Conservation (phyloP, 192 early-diverging fungal species). For the Coemansia sp. region DNA sequence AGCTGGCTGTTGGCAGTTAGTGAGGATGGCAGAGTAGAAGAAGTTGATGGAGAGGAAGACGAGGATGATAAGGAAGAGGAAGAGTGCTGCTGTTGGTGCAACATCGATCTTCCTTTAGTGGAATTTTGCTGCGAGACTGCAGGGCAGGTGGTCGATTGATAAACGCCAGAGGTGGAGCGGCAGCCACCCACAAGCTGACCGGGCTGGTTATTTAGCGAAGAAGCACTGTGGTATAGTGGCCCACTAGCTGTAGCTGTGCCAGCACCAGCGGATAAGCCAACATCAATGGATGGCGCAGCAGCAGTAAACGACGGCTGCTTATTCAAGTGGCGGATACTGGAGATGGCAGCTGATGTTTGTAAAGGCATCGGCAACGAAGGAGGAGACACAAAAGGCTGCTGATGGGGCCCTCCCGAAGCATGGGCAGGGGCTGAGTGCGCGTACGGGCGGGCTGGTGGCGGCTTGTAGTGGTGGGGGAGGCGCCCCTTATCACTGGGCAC, state of each 20-base stretch:
- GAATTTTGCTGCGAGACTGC: neutral
- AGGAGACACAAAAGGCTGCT: neutral
- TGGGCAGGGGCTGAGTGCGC: neutral
- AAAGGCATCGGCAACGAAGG: neutral
- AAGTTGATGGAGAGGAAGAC: neutral
- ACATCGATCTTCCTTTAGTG: constrained; percentile 1
- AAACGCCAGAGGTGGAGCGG: neutral
- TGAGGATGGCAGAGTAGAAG: neutral
- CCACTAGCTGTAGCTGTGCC: neutral
- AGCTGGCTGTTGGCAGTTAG: neutral
- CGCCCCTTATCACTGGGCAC: constrained; percentile 5
- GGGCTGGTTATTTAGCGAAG: neutral
- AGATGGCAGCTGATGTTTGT: neutral
- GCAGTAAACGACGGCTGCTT: neutral
- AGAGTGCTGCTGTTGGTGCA: neutral
- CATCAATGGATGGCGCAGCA: neutral
- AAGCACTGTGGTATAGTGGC: neutral
- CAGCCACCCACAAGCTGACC: constrained; percentile 1
- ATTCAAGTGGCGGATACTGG: neutral
- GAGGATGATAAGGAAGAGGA: neutral
- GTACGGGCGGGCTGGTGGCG: constrained; percentile 8
- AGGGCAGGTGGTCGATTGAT: neutral
- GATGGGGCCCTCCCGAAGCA: neutral
- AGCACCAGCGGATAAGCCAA: neutral
- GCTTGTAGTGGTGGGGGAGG: constrained; percentile 10